Conservation (phyloP, 2,329 filamentous ascomycete genomes). For the Diplodia mutila region DNA sequence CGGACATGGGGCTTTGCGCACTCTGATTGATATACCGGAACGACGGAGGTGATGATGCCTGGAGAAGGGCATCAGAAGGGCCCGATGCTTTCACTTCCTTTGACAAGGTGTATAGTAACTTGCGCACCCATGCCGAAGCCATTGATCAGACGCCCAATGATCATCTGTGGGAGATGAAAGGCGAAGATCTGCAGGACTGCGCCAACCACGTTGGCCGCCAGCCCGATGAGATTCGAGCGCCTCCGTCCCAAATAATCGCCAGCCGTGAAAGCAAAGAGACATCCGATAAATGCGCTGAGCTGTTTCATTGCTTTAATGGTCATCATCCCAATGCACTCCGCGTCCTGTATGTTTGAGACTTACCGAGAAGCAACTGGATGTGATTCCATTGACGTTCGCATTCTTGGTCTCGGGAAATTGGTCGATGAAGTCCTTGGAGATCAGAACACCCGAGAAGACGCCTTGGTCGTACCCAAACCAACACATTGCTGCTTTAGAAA, state of each 20-base stretch:
- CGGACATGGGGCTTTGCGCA: constrained; percentile 1
- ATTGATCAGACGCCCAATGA: constrained; percentile 29
- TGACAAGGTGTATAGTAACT: not conserved
- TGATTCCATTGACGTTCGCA: constrained; percentile 32
- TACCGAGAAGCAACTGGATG: constrained; percentile 33
- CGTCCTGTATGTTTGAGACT: not conserved
- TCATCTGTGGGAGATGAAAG: constrained; percentile 27
- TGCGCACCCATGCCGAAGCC: constrained; percentile 29
- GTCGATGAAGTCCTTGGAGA: constrained; percentile 31
- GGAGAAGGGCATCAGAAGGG: not conserved
- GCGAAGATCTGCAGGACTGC: constrained; percentile 31
- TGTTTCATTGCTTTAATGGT: not conserved
- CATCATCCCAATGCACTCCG: not conserved
- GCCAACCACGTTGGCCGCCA: constrained; percentile 28
- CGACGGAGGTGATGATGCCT: constrained; percentile 11
- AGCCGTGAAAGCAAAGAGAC: constrained; percentile 19
- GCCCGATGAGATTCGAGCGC: constrained; percentile 31
- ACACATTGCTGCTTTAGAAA: not conserved
- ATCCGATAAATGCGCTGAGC: not conserved
- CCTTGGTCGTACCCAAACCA: constrained; percentile 31
- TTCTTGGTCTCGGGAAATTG: constrained; percentile 32
- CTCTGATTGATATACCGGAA: constrained; percentile 21
- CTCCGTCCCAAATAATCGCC: constrained; percentile 31
- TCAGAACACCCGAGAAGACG: constrained; percentile 29
- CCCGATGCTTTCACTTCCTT: not conserved